A percentile compares a stretch with the other conserved stretches of the same genome.
phyloP scores from a whole-genome alignment of 192 early-diverging fungal genomes.

The Coemansia sp. region DNA sequence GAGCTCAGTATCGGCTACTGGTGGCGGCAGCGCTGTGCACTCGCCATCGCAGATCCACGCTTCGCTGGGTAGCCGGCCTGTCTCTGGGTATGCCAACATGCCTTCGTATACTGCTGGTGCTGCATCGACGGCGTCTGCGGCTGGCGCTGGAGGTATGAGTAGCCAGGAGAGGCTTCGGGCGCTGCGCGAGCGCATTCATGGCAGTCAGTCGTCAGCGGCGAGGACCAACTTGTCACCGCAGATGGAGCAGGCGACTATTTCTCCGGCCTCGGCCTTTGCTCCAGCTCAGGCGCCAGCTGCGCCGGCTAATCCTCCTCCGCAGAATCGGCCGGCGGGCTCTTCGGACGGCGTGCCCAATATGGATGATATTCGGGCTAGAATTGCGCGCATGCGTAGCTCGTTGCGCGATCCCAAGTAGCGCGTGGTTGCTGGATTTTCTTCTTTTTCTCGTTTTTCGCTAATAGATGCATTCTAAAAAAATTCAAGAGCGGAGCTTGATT shows the following conservation, averaged over 20 bases:
- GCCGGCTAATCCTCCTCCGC: background rate
- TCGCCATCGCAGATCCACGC: conserved; percentile 9
- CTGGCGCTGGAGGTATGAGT: background rate
- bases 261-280: background rate
- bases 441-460: background rate
- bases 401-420: conserved; percentile 19
- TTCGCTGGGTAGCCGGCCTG: background rate
- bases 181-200: conserved; percentile 35
- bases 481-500: too few species aligned
- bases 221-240: background rate
- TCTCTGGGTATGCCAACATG: conserved; percentile 4
- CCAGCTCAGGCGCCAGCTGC: background rate
- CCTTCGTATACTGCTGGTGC: background rate
- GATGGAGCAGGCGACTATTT: conserved; percentile 6
- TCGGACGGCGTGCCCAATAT: conserved; percentile 14
- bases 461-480: background rate
- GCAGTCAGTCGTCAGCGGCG: background rate
- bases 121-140: background rate
- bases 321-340: background rate
- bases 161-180: conserved; percentile 23
- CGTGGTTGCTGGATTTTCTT: background rate
- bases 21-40: conserved; percentile 10
- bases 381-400: conserved; percentile 34
- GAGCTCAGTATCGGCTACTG: conserved; percentile 4
- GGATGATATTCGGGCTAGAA: conserved; percentile 23